phyloP scores from a whole-genome alignment of 2,329 filamentous ascomycete species.

The Cercospora sp. region DNA sequence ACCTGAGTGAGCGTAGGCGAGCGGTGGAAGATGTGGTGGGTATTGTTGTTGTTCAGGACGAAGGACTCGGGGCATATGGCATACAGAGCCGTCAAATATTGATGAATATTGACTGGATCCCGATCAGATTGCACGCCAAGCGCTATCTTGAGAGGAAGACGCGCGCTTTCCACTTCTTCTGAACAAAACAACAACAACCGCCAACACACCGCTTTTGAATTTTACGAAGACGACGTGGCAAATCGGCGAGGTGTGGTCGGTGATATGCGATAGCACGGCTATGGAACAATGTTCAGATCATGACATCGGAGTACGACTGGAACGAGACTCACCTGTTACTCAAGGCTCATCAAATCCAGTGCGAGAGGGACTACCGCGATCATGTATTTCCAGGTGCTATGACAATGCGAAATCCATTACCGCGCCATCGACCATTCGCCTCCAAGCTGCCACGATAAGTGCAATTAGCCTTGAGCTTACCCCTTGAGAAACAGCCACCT shows the following conservation, averaged over 20 bases:
- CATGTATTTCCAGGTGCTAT: background rate
- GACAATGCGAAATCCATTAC: slow-evolving; percentile 18
- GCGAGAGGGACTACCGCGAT: background rate
- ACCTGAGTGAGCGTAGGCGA: background rate
- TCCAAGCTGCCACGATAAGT: slow-evolving; percentile 17
- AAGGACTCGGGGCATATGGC: background rate
- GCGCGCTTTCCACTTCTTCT: background rate
- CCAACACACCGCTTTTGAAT: too few relatives aligned
- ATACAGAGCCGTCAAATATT: background rate
- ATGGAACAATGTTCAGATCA: background rate
- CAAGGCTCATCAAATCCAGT: background rate
- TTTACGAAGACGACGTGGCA: too few relatives aligned
- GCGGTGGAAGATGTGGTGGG: background rate
- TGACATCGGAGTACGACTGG: background rate
- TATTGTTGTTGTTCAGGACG: background rate
- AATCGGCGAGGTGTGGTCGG: too few relatives aligned
- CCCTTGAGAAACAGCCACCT: slow-evolving; percentile 20
- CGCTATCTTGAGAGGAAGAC: background rate
- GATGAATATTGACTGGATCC: background rate
- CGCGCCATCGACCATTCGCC: slow-evolving; percentile 9
- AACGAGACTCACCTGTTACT: background rate
- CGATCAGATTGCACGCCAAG: background rate
- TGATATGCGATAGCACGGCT: background rate
- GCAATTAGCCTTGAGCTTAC: slow-evolving; percentile 15
- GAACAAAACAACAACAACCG: background rate